phyloP scores from a whole-genome alignment of 2,329 filamentous ascomycete genomes.

The Diplodia sapinea region DNA sequence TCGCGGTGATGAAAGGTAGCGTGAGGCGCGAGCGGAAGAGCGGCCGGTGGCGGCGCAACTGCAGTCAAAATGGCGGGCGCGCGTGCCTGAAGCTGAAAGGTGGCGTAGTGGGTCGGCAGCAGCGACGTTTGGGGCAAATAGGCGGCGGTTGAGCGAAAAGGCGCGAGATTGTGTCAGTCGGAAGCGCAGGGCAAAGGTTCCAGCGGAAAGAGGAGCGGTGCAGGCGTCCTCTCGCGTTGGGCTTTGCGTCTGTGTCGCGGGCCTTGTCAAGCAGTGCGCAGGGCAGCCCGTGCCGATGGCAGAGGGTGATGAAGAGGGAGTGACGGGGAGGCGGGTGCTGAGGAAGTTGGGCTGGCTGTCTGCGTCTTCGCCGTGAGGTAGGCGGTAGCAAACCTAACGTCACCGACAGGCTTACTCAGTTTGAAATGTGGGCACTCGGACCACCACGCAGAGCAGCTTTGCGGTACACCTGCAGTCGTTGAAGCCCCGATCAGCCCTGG shows the following conservation, averaged over 20 bases:
- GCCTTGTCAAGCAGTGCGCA: neutral
- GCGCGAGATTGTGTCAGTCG: conserved; percentile 23
- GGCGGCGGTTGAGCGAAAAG: conserved; percentile 16
- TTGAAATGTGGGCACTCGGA: neutral
- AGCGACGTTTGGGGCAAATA: neutral
- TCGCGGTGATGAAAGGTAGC: conserved; percentile 18
- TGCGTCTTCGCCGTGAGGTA: conserved; percentile 33
- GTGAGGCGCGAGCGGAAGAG: conserved; percentile 23
- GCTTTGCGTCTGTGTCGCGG: conserved; percentile 4
- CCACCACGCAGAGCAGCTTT: neutral
- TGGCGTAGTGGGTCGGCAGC: neutral
- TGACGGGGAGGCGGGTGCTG: conserved; percentile 33
- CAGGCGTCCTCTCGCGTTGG: conserved; percentile 30
- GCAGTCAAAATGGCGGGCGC: neutral
- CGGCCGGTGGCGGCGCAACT: conserved; percentile 5
- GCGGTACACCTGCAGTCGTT: neutral
- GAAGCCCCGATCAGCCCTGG: neutral
- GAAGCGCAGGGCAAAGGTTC: conserved; percentile 27
- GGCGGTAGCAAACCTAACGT: conserved; percentile 16
- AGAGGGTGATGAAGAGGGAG: conserved; percentile 22
- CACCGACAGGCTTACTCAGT: conserved; percentile 2
- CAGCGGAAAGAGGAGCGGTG: conserved; percentile 32
- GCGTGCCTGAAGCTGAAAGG: conserved; percentile 23
- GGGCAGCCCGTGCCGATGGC: conserved; percentile 28
- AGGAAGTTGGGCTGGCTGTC: conserved; percentile 29